phyloP scores from a whole-genome alignment of 164 flowering plant species.

The Hamamelis virginiana region DNA sequence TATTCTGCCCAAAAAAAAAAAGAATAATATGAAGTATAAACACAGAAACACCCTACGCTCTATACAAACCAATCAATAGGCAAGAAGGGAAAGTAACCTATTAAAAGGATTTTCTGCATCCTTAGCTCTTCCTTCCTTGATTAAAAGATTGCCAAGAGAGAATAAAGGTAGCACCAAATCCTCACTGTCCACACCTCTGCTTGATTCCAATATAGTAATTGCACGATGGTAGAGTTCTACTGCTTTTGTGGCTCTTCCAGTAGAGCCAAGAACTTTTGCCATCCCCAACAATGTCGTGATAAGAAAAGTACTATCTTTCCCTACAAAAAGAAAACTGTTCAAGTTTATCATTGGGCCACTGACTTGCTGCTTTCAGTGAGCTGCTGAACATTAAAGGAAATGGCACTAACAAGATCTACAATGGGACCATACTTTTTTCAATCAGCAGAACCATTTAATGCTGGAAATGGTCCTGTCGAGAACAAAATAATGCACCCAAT shows the following conservation, averaged over 20 bases:
- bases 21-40: conserved; percentile 4
- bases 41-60: background rate
- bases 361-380: background rate
- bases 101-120: conserved; percentile 70
- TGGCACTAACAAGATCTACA: background rate
- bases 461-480: background rate
- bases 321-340: conserved; percentile 32
- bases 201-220: conserved; percentile 56
- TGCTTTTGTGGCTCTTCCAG: conserved; percentile 58
- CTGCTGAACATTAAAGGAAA: background rate
- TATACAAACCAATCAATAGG: background rate
- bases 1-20: conserved; percentile 39
- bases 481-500: background rate
- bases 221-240: conserved; percentile 52
- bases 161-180: conserved; percentile 71
- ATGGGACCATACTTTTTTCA: background rate
- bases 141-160: conserved; percentile 75
- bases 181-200: conserved; percentile 59
- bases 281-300: conserved; percentile 68
- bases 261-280: conserved; percentile 60
- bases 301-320: conserved; percentile 55
- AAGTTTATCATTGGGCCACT: background rate
- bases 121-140: conserved; percentile 54
- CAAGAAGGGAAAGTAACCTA: conserved; percentile 40
- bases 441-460: conserved; percentile 5